A percentile compares a stretch with the other conserved stretches of the same genome.
Conservation (phyloP, 441 rosid genomes). For the Jatropha multifida region DNA sequence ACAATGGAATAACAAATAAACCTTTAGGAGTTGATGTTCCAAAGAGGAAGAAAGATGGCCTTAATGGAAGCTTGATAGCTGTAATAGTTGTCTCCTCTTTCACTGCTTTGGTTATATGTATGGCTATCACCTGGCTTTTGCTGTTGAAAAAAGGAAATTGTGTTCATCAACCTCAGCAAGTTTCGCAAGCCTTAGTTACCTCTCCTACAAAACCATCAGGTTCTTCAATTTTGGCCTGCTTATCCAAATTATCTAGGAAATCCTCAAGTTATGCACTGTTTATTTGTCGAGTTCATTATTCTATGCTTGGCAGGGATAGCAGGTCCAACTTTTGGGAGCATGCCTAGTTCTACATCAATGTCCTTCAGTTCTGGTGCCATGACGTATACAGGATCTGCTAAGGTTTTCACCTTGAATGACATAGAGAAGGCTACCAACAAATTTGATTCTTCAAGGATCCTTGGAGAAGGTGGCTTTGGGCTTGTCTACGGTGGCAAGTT, state of each 20-base stretch:
- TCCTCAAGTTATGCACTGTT: neutral
- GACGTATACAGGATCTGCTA: conserved; percentile 61
- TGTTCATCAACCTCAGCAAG: conserved; percentile 26
- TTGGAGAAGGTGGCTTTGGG: conserved; percentile 84
- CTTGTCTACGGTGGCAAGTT: conserved; percentile 56
- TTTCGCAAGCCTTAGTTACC: conserved; percentile 26
- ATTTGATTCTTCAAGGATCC: conserved; percentile 47
- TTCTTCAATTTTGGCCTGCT: conserved; percentile 18
- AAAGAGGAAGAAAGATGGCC: conserved; percentile 35
- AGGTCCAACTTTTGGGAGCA: conserved; percentile 32
- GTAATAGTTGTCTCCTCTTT: conserved; percentile 53
- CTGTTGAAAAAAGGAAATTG: conserved; percentile 35
- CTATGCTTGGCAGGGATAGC: conserved; percentile 33
- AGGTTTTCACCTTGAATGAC: conserved; percentile 46
- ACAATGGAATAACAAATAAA: conserved; percentile 38
- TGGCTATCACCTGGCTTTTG: conserved; percentile 43
- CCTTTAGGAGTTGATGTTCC: conserved; percentile 62
- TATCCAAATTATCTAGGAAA: neutral
- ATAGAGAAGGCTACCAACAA: conserved; percentile 59
- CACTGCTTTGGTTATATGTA: conserved; percentile 38
- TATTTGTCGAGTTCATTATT: neutral
- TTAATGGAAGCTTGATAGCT: conserved; percentile 39
- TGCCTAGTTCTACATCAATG: conserved; percentile 33
- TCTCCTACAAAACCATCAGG: conserved; percentile 47
- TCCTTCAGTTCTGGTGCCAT: conserved; percentile 45